Evolutionary conservation across 169 alveolate species (phyloP), one percentile per base, ranked within the genome.

Genomic region (Perkinsus chesapeaki): DNA sequence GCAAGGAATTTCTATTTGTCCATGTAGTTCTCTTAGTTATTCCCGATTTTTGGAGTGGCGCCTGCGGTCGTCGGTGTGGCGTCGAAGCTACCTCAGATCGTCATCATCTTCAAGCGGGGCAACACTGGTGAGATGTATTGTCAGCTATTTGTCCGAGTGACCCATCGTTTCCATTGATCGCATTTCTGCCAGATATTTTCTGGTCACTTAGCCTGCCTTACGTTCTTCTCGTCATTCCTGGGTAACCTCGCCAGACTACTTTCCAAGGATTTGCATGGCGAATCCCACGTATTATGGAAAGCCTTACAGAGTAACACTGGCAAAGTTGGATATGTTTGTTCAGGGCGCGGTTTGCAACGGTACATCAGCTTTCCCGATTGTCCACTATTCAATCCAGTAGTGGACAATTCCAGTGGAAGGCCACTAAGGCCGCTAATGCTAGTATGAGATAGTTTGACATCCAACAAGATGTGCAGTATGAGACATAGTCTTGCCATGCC

Each of bases 401-500:
- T n/a, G n/a, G n/a, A n/a, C n/a, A n/a, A n/a, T n/a, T n/a, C n/a
- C n/a, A n/a, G n/a, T 60, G 82, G 82, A 60, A 60, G 37, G 82
- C 82, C 82, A 60, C 82, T 16, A 60, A 60, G 82, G 82, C 82
- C 31, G 12, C 82, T 7, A 60, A 60, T 23, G 82, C 82, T 27
- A 27, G n/a, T n/a, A n/a, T n/a, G n/a, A n/a, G n/a, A n/a, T n/a
- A n/a, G n/a, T n/a, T n/a, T n/a, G n/a, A n/a, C n/a, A n/a, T n/a
- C n/a, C n/a, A n/a, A n/a, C n/a, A 94, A 92, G 47, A 94, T 93
- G 43, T 97, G 94, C 19, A 91, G 43, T 39, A 95, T 92, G 39
- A 97, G 96, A 48, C 96, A 95, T 39, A 91, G 91, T 92, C 96
- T 96, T 37, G 95, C 95, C 5, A 97, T 96, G 73, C 96, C 94